Percentiles rank a stretch among this genome's conserved stretches.
phyloP scores from a whole-genome alignment of 2,329 filamentous ascomycete species.

The Chaetothyriales sp. region DNA sequence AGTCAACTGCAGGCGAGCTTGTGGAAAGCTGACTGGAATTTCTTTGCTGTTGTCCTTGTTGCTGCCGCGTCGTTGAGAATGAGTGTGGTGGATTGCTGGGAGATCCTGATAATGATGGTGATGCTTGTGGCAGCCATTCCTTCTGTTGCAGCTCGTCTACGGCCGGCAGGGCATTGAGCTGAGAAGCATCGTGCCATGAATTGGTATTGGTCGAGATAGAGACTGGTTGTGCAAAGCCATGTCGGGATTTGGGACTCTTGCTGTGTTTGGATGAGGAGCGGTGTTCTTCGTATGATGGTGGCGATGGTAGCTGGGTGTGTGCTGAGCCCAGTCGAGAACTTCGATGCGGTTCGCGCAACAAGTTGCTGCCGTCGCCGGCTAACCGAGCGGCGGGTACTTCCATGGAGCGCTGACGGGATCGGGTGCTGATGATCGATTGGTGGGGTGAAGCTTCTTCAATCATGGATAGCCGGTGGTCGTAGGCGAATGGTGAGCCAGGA shows the following conservation, averaged over 20 bases:
- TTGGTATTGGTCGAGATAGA: background rate
- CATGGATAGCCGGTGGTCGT: background rate
- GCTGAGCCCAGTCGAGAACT: background rate
- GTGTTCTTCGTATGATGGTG: background rate
- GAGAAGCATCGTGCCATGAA: background rate
- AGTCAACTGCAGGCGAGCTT: background rate
- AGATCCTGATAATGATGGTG: background rate
- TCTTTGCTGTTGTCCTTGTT: background rate
- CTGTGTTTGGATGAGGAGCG: background rate
- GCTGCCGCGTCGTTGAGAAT: background rate
- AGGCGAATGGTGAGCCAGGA: background rate
- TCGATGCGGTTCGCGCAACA: background rate
- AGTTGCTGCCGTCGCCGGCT: background rate
- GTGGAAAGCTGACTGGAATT: background rate
- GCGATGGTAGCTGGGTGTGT: background rate
- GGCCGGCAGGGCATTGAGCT: background rate
- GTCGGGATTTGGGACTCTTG: background rate
- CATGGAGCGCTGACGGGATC: background rate
- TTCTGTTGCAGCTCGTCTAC: background rate
- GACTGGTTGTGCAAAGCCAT: background rate
- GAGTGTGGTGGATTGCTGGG: background rate
- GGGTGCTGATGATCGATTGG: background rate
- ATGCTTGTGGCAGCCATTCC: background rate
- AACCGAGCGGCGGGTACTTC: background rate
- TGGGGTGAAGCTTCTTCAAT: constrained; percentile 1